phyloP scores from a whole-genome alignment of 1,139 yeast genomes.

The Pichia inconspicua region DNA sequence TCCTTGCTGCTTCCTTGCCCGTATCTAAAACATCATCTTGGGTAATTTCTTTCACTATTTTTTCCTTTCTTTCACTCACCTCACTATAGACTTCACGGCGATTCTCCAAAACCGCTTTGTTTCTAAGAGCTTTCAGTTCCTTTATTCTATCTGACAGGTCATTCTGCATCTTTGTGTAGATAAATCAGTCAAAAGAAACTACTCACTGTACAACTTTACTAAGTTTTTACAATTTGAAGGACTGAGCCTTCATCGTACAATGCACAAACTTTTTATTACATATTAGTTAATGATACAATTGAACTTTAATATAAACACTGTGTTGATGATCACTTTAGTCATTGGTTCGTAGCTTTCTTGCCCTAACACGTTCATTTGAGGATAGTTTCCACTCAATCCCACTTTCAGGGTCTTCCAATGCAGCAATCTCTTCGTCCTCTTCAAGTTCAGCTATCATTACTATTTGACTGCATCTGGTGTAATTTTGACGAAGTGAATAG shows the following conservation, averaged over 20 bases:
- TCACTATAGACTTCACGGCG: slow-evolving; percentile 13
- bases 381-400: slow-evolving; percentile 63
- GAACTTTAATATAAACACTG: too few relatives aligned
- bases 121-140: slow-evolving; percentile 5
- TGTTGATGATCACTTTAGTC: not conserved
- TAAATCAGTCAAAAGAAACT: too few relatives aligned
- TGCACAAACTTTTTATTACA: too few relatives aligned
- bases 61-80: slow-evolving; percentile 5
- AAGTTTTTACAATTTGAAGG: too few relatives aligned
- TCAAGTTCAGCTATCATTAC: slow-evolving; percentile 78
- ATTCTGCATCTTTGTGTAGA: not conserved
- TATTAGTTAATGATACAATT: too few relatives aligned
- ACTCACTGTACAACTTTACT: too few relatives aligned
- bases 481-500: slow-evolving; percentile 69
- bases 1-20: slow-evolving; percentile 31
- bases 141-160: slow-evolving; percentile 3
- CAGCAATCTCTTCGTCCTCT: slow-evolving; percentile 50
- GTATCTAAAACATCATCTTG: slow-evolving; percentile 24
- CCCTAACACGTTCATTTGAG: slow-evolving; percentile 62
- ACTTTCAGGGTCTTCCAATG: slow-evolving; percentile 25
- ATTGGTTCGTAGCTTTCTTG: slow-evolving; percentile 32
- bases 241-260: too few relatives aligned
- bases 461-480: slow-evolving; percentile 74
- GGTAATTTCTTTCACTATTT: not conserved
- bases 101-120: slow-evolving; percentile 8